Evolutionary conservation across 2,329 filamentous ascomycete species (phyloP), one percentile per base, ranked within the genome.

Genomic region (Hawksworthiomyces lignivorus): DNA sequence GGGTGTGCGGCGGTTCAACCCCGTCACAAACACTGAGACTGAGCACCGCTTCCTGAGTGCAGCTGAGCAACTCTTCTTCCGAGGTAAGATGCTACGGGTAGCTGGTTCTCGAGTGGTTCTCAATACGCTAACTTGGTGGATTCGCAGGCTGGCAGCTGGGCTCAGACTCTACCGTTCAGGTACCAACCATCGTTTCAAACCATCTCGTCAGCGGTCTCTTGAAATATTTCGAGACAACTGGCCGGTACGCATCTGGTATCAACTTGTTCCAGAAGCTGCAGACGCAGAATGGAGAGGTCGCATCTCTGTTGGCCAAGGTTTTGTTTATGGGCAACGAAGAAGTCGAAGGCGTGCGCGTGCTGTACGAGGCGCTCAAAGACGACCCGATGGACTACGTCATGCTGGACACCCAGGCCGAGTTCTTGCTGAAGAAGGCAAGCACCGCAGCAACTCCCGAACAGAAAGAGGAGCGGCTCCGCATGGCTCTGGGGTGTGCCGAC

Each of bases 381-480:
- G 77, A 90, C 0, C 89, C 92, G 0, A 97, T 98, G 89, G 92
- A 98, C 63, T 96, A 97, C 60, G 85, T 94, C 26, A 82, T 98
- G 65, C 80, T 98, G 9, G 90, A 97, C 56, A 86, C 89, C 33
- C 92, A 98, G 62, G 89, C 92, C 15, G 80, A 88, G 12, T 98
- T 97, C 57, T 79, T 94, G 51, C 78, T 92, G 57, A 82, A 80
- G 55, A 98, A 98, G 64, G 87, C 87, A 8, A 59, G 69, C 45
- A 68, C 65, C 12, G 70, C 77, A 1, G 57, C 69, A 5, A 69
- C 66, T 2, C 64, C 74, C 1, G 74, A 78, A 35, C 61, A 70
- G 38, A 78, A 71, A 53, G 73, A 78, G 17, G 76, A 80, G 53
- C 80, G 90, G 47, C 72, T 89, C 19, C 84, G 84, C 50, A 81